Evolutionary conservation across 2,329 filamentous ascomycete species (phyloP).

Genomic region (Helicocarpus griseus): DNA sequence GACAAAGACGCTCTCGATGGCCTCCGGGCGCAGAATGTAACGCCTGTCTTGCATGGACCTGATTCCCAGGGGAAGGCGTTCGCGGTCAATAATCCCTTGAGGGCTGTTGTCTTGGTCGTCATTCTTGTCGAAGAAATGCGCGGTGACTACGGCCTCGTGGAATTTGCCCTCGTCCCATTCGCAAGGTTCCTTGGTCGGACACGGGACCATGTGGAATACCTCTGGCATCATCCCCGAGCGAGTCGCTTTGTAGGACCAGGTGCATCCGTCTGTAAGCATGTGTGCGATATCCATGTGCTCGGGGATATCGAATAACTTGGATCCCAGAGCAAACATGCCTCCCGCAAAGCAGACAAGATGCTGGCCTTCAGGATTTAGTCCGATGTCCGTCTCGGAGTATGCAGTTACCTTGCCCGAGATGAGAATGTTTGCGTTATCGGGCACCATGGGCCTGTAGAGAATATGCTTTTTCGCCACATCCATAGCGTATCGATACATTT

Average conservation of each 20-base stretch:
- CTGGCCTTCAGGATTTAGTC: constrained; percentile 35
- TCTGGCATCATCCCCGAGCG: constrained; percentile 48
- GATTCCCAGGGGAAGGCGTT: constrained; percentile 9
- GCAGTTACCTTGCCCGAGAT: constrained; percentile 50
- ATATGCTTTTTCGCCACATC: constrained; percentile 62
- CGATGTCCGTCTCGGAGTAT: constrained; percentile 24
- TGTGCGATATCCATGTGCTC: constrained; percentile 40
- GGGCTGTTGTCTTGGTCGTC: background rate
- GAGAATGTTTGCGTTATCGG: constrained; percentile 57
- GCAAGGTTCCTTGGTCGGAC: constrained; percentile 16
- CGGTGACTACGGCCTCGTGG: background rate
- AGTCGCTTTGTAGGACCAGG: constrained; percentile 44
- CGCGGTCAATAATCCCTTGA: constrained; percentile 1
- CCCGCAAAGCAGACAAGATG: constrained; percentile 47
- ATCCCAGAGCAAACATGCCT: constrained; percentile 46
- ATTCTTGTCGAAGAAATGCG: background rate
- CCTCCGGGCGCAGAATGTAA: constrained; percentile 49
- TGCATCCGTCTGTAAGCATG: constrained; percentile 45
- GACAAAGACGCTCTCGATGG: constrained; percentile 80
- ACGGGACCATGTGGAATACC: constrained; percentile 33
- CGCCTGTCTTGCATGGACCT: constrained; percentile 2
- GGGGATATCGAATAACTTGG: constrained; percentile 40
- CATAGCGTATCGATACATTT: constrained; percentile 59
- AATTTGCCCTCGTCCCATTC: constrained; percentile 7
- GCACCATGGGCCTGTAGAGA: constrained; percentile 67